Evolutionary conservation across 1,284 basidiomycete species (phyloP).

Genomic region (Veloporphyrellus conicus): DNA sequence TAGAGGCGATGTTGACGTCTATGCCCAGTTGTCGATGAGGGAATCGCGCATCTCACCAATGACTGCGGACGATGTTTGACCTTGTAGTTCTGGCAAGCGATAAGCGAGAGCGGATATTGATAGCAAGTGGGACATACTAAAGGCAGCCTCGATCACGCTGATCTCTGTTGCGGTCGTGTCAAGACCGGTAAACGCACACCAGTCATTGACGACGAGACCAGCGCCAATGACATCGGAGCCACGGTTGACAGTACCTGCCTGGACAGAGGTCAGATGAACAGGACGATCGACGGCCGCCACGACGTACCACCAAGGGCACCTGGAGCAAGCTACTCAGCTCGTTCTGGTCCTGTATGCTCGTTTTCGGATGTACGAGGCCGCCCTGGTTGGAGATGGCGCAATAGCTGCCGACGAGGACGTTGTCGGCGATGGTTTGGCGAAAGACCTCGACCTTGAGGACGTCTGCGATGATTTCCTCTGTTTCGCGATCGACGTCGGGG

Average conservation of each 20-base stretch:
- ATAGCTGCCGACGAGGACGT: constrained; percentile 95
- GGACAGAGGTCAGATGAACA: constrained; percentile 2
- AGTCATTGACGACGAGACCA: constrained; percentile 97
- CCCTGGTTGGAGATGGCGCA: constrained; percentile 95
- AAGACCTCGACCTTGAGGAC: constrained; percentile 99
- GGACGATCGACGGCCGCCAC: neutral
- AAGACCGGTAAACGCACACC: constrained; percentile 95
- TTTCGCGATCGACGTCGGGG: constrained; percentile 97
- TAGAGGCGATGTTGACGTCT: constrained; percentile 24
- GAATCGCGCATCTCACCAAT: constrained; percentile 94
- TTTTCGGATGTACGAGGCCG: constrained; percentile 96
- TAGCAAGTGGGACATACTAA: constrained; percentile 64
- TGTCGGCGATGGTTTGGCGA: constrained; percentile 94
- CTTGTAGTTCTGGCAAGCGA: constrained; percentile 70
- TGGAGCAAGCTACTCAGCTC: constrained; percentile 94
- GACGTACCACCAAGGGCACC: constrained; percentile 85
- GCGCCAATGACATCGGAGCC: constrained; percentile 98
- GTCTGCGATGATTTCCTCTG: constrained; percentile 99
- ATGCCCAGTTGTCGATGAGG: constrained; percentile 92
- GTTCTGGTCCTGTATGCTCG: constrained; percentile 95
- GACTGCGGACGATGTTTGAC: constrained; percentile 79
- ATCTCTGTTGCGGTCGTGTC: constrained; percentile 99
- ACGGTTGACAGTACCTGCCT: constrained; percentile 98
- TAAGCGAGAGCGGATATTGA: constrained; percentile 1
- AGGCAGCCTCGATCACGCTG: constrained; percentile 95